A percentile compares a stretch with the other conserved stretches of the same genome.
Conservation (phyloP, 768 basidiomycete genomes). For the Cystofilobasidium ferigula region DNA sequence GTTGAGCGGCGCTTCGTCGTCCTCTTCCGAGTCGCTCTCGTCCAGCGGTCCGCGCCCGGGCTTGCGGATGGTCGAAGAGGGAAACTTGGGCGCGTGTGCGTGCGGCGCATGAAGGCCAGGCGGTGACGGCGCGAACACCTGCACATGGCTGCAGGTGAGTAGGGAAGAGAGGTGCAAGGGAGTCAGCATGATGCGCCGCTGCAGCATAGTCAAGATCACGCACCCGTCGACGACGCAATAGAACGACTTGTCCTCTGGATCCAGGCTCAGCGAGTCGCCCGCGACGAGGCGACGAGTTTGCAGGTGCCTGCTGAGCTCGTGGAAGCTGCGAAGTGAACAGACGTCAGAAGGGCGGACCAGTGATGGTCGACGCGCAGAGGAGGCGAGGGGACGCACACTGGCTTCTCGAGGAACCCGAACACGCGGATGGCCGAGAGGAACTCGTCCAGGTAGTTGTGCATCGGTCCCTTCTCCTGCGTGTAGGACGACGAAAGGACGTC, state of each 20-base stretch:
- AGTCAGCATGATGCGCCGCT: neutral
- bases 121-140: constrained; percentile 30
- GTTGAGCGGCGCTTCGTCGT: constrained; percentile 48
- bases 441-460: constrained; percentile 95
- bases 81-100: neutral
- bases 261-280: constrained; percentile 82
- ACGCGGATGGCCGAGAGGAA: constrained; percentile 92
- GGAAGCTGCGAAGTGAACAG: constrained; percentile 48
- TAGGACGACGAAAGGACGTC: constrained; percentile 64
- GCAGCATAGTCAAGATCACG: constrained; percentile 45
- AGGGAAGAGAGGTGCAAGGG: neutral
- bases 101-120: constrained; percentile 27
- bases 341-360: constrained; percentile 41
- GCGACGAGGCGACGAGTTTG: constrained; percentile 92
- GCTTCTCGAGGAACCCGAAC: constrained; percentile 96
- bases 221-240: constrained; percentile 98
- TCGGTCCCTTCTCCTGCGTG: constrained; percentile 40
- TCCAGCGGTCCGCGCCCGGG: neutral
- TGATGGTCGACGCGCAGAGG: neutral
- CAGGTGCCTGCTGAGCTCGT: constrained; percentile 88
- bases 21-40: constrained; percentile 37
- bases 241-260: constrained; percentile 77
- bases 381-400: constrained; percentile 47
- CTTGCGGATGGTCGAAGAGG: neutral
- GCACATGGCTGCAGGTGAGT: constrained; percentile 18